A percentile compares a stretch with the other conserved stretches of the same genome.
phyloP scores from a whole-genome alignment of 108 stramenopile species.

The Skeletonema costatum region DNA sequence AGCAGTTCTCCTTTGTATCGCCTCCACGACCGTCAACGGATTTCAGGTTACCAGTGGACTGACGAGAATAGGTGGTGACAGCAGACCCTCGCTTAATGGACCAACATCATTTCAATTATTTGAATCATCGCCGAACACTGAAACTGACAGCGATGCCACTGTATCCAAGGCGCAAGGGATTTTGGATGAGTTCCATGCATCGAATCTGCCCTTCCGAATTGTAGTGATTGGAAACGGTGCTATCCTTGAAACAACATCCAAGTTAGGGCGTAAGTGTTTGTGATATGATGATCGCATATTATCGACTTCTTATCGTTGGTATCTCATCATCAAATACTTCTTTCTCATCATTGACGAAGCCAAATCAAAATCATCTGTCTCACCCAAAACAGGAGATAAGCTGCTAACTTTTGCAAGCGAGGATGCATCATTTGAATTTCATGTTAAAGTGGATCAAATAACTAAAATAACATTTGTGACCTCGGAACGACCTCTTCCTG shows the following conservation, averaged over 20 bases:
- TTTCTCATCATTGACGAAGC: slow-evolving; percentile 35
- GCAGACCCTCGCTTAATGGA: background rate
- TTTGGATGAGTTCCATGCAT: slow-evolving; percentile 56
- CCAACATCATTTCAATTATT: background rate
- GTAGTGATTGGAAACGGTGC: slow-evolving; percentile 86
- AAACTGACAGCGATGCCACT: background rate
- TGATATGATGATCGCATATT: background rate
- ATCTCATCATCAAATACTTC: background rate
- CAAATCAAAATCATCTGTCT: slow-evolving; percentile 49
- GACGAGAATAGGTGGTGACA: background rate
- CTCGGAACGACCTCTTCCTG: slow-evolving; percentile 12
- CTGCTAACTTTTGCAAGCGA: slow-evolving; percentile 74
- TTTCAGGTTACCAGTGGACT: background rate
- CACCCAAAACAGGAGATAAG: slow-evolving; percentile 64
- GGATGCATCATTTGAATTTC: slow-evolving; percentile 84
- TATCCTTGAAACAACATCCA: slow-evolving; percentile 80
- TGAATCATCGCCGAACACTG: background rate
- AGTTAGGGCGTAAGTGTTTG: slow-evolving; percentile 15
- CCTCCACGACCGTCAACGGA: background rate
- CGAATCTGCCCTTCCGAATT: slow-evolving; percentile 65
- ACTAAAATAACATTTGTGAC: slow-evolving; percentile 61
- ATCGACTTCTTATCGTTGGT: background rate
- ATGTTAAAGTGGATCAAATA: slow-evolving; percentile 62
- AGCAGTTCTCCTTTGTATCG: background rate
- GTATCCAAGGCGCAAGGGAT: slow-evolving; percentile 21